Percentiles rank a stretch among this genome's conserved stretches.
phyloP scores from a whole-genome alignment of 2,329 filamentous ascomycete genomes.

The Hymenoscyphus scutula region DNA sequence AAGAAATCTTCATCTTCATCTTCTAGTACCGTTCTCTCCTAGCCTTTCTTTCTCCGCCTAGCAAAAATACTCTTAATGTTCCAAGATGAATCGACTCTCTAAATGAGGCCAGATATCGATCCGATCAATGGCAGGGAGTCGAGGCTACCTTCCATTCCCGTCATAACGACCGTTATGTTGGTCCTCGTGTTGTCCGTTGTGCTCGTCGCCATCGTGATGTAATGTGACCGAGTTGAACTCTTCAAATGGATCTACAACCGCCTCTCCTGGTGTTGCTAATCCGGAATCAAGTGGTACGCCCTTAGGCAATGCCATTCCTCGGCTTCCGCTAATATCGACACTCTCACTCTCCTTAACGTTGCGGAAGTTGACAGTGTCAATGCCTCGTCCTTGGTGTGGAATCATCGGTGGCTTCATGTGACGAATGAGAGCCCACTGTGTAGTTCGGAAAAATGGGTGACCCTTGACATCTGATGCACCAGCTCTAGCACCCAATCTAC shows the following conservation, averaged over 20 bases:
- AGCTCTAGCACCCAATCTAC: slow-evolving; percentile 86
- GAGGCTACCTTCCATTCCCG: slow-evolving; percentile 12
- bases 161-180: slow-evolving; percentile 35
- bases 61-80: not conserved
- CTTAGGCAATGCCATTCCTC: slow-evolving; percentile 52
- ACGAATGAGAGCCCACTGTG: slow-evolving; percentile 93
- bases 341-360: slow-evolving; percentile 97
- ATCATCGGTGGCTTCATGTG: slow-evolving; percentile 98
- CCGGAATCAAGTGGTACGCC: slow-evolving; percentile 86
- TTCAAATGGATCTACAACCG: slow-evolving; percentile 86
- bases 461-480: slow-evolving; percentile 96
- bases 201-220: slow-evolving; percentile 88
- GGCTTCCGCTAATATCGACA: slow-evolving; percentile 71
- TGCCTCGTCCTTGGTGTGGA: slow-evolving; percentile 82
- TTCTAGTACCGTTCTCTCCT: not conserved
- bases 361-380: slow-evolving; percentile 95
- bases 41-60: not conserved
- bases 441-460: slow-evolving; percentile 93
- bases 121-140: not conserved
- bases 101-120: not conserved
- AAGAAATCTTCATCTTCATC: not conserved
- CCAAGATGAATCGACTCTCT: not conserved
- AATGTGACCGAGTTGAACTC: slow-evolving; percentile 98
- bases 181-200: slow-evolving; percentile 28
- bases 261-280: slow-evolving; percentile 78